phyloP scores from a whole-genome alignment of 2,329 filamentous ascomycete genomes.

The Alternaria metachromatica region DNA sequence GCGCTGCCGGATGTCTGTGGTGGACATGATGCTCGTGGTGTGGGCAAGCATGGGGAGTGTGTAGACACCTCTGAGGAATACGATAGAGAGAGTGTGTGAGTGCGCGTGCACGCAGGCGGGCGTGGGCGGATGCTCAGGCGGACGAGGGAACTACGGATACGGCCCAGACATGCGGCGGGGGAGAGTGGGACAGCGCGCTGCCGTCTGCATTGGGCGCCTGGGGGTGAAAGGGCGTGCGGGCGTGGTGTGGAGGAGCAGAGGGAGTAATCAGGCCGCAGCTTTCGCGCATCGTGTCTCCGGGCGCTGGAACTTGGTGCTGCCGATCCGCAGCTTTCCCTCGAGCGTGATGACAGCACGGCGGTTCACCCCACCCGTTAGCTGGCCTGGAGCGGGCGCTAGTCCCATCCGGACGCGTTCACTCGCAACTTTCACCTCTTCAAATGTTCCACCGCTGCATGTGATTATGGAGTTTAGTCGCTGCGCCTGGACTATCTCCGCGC shows the following conservation, averaged over 20 bases:
- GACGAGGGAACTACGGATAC: slow-evolving; percentile 11
- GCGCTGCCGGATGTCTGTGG: slow-evolving; percentile 41
- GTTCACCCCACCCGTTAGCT: slow-evolving; percentile 12
- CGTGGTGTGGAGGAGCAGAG: background rate
- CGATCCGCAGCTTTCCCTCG: slow-evolving; percentile 22
- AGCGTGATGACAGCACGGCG: slow-evolving; percentile 16
- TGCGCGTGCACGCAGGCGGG: slow-evolving; percentile 15
- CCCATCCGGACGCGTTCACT: slow-evolving; percentile 11
- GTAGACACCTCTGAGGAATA: slow-evolving; percentile 2
- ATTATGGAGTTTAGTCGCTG: slow-evolving; percentile 13
- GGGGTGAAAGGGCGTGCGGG: background rate
- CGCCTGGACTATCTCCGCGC: slow-evolving; percentile 11
- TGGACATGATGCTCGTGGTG: slow-evolving; percentile 31
- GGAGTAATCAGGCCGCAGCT: slow-evolving; percentile 11
- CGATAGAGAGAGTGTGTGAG: slow-evolving; percentile 6
- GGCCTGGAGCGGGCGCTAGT: slow-evolving; percentile 10
- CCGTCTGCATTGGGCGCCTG: slow-evolving; percentile 7
- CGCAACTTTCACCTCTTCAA: slow-evolving; percentile 6
- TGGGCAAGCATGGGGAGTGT: slow-evolving; percentile 2
- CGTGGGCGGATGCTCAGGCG: slow-evolving; percentile 18
- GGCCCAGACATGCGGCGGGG: slow-evolving; percentile 9
- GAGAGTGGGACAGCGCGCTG: slow-evolving; percentile 10
- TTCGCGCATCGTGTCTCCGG: slow-evolving; percentile 10
- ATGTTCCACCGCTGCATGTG: slow-evolving; percentile 10
- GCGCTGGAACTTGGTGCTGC: slow-evolving; percentile 18